These are phyloP conservation scores for Sisymbrium altissimum DNA, from an alignment of 345 rosid species.

Conservation along the genomic window DNA sequence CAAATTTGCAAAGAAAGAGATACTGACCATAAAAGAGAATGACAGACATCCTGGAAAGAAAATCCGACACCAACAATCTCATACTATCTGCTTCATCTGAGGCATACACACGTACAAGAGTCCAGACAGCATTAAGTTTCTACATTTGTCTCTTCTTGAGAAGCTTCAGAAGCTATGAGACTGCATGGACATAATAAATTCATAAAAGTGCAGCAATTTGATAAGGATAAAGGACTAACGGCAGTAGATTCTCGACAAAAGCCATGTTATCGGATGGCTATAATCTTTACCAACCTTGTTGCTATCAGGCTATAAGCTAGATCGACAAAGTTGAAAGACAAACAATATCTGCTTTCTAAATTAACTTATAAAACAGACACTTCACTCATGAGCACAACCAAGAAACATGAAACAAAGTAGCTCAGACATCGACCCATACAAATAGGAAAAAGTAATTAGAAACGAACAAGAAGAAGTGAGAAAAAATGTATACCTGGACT, in stretches of 20 bases:
- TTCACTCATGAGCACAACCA: constrained; percentile 12
- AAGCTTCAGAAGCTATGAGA: constrained; percentile 49
- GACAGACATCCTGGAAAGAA: constrained; percentile 75
- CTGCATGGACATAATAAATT: constrained; percentile 44
- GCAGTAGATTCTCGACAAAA: constrained; percentile 17
- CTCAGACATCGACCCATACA: background rate
- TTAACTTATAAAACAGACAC: constrained; percentile 7
- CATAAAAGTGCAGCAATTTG: constrained; percentile 1
- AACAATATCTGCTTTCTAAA: background rate
- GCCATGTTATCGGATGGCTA: background rate
- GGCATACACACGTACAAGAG: constrained; percentile 72
- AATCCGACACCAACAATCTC: constrained; percentile 79
- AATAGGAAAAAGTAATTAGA: background rate
- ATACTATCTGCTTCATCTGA: constrained; percentile 53
- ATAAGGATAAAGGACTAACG: background rate
- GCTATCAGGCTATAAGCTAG: constrained; percentile 18
- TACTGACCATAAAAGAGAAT: constrained; percentile 17
- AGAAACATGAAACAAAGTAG: constrained; percentile 8
- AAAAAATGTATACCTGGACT: constrained; percentile 53
- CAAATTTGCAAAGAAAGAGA: constrained; percentile 8
- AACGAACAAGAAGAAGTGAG: background rate
- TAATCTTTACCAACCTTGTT: background rate
- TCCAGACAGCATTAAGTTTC: constrained; percentile 69
- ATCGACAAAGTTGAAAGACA: constrained; percentile 6
- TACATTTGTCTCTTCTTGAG: constrained; percentile 32